Evolutionary conservation across 495 filamentous ascomycete genomes (phyloP), one percentile per base, ranked within the genome.

Genomic region (Trichocladium antarcticum): DNA sequence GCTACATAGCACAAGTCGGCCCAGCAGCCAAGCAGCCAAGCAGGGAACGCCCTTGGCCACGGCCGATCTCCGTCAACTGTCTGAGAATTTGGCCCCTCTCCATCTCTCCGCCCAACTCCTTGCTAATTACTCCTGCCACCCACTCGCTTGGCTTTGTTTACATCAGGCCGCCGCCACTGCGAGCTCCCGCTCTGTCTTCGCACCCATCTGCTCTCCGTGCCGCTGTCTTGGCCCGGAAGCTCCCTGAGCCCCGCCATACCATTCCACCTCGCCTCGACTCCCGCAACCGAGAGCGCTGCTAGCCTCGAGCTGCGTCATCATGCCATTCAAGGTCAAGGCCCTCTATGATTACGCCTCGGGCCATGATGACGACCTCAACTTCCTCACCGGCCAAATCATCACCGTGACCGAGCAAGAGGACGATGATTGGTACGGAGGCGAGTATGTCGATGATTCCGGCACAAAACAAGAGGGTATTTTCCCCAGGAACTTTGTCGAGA

Each of bases 401-500:
- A 94, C 84, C 35, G 92, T 98, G 40, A 95, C 85, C 17, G 89
- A 83, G 20, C 79, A 83, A 65, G 92, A 97, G 59, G 93, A 94
- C 62, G 81, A 74, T 38, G 92, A 97, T 57, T 98, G 92, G 92
- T 98, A 95, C 64, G 79, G 75, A 49, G 92, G 92, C 42, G 85
- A 94, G 67, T 97, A 95, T 60, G 72, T 80, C 47, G 86, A 94
- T 63, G 77, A 74, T 39, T 56, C 66, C 31, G 90, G 89, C 7
- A 64, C 57, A 42, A 88, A 83, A 58, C 76, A 80, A 54, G 84
- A 95, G 61, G 92, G 92, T 29, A 84, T 98, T 48, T 98, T 98
- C 69, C 92, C 92, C 12, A 83, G 80, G 60, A 98, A 97, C 68
- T 98, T 98, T 57, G 93, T 98, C 44, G 90, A 98, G 66, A 82